Evolutionary conservation across 805 yeast genomes (phyloP).

Genomic region (Metschnikowia picachoensis): DNA sequence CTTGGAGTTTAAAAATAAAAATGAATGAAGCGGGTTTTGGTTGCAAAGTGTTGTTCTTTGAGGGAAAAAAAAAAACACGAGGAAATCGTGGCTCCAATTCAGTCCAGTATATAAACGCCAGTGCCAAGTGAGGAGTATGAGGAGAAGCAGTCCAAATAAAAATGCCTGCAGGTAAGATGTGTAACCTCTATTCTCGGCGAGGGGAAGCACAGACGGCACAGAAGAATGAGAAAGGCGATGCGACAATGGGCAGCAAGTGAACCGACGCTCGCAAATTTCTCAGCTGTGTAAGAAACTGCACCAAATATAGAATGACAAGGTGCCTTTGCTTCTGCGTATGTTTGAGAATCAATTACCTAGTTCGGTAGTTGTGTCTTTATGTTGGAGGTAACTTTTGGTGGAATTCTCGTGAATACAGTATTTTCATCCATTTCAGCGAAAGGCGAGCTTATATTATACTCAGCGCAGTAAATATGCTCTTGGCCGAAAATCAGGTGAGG

Average conservation of each 20-base stretch:
- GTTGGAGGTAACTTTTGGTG: no score
- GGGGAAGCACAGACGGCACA: conserved; percentile 11
- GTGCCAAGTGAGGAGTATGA: conserved; percentile 17
- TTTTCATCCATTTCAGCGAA: background rate
- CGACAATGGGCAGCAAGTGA: conserved; percentile 4
- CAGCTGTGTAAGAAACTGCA: background rate
- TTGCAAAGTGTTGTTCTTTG: background rate
- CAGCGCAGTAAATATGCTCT: background rate
- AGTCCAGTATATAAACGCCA: conserved; percentile 8
- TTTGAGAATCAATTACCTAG: conserved; percentile 1
- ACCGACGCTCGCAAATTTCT: background rate
- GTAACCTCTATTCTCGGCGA: conserved; percentile 6
- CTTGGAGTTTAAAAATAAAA: background rate
- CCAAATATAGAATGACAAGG: background rate
- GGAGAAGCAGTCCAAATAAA: conserved; percentile 11
- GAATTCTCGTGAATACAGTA: background rate
- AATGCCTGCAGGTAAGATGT: conserved; percentile 5
- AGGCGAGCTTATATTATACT: background rate
- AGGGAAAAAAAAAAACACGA: background rate
- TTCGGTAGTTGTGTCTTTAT: background rate
- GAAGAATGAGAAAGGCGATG: conserved; percentile 1
- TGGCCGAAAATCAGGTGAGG: conserved; percentile 1
- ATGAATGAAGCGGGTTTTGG: background rate
- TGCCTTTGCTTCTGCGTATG: conserved; percentile 1
- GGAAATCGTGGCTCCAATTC: background rate